phyloP scores from a whole-genome alignment of 176 grass and related monocot species.

The Phyllostachys edulis region DNA sequence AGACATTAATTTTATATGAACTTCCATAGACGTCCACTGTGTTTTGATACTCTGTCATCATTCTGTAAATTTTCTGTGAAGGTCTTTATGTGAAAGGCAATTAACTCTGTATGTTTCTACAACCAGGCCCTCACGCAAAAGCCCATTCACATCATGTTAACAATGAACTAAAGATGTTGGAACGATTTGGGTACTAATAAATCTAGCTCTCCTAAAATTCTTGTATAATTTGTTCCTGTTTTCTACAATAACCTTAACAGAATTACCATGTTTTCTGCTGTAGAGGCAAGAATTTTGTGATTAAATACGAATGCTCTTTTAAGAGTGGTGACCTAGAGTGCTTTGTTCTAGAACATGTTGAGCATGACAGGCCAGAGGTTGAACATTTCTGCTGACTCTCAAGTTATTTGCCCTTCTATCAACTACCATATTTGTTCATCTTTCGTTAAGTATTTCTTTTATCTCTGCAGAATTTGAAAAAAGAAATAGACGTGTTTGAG shows the following conservation, averaged over 20 bases:
- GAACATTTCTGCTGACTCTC: neutral
- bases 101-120: constrained; percentile 39
- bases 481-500: constrained; percentile 65
- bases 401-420: constrained; percentile 23
- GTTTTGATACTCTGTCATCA: neutral
- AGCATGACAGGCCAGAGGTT: constrained; percentile 96
- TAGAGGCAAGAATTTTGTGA: constrained; percentile 69
- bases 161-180: constrained; percentile 90
- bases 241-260: neutral
- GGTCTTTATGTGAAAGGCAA: constrained; percentile 14
- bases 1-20: constrained; percentile 3
- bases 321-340: constrained; percentile 70
- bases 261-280: constrained; percentile 28
- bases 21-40: neutral
- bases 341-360: constrained; percentile 87
- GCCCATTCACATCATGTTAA: constrained; percentile 82
- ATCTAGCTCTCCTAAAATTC: neutral
- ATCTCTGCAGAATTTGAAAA: constrained; percentile 65
- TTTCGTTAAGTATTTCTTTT: constrained; percentile 32
- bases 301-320: constrained; percentile 70
- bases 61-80: constrained; percentile 7
- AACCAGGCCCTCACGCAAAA: constrained; percentile 78
- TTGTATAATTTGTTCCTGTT: neutral
- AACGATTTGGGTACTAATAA: constrained; percentile 78
- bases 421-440: neutral